Conservation (phyloP, 805 yeast species). For the Saccharomycopsis sp. region DNA sequence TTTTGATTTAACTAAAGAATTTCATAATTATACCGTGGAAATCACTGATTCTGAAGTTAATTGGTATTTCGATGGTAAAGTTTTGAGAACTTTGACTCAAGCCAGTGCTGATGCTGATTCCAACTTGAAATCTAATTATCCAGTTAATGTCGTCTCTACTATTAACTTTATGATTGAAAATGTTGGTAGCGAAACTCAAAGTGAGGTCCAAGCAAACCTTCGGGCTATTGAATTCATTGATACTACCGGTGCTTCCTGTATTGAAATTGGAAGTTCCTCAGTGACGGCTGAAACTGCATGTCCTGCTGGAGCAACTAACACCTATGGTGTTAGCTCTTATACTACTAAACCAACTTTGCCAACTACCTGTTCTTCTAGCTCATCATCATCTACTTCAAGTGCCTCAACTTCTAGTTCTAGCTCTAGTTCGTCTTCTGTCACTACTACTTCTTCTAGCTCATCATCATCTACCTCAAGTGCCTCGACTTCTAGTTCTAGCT, state of each 20-base stretch:
- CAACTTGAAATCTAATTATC: slow-evolving; percentile 4
- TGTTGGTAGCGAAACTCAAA: not conserved
- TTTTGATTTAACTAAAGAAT: slow-evolving; percentile 11
- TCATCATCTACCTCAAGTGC: slow-evolving; percentile 16
- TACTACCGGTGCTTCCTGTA: slow-evolving; percentile 10
- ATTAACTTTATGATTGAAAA: slow-evolving; percentile 18
- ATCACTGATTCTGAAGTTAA: not conserved
- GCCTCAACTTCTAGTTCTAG: slow-evolving; percentile 3
- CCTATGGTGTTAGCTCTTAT: not conserved
- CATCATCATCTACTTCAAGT: slow-evolving; percentile 6
- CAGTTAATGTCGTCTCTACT: slow-evolving; percentile 13
- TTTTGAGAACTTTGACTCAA: slow-evolving; percentile 7
- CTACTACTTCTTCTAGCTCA: not conserved
- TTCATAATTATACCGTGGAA: slow-evolving; percentile 11
- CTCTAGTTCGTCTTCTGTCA: not conserved
- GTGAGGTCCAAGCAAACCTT: slow-evolving; percentile 6
- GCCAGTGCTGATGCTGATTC: slow-evolving; percentile 1
- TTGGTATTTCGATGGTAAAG: slow-evolving; percentile 14
- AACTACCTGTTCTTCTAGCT: slow-evolving; percentile 19
- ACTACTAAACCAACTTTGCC: slow-evolving; percentile 18
- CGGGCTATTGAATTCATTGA: slow-evolving; percentile 6
- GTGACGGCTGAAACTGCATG: slow-evolving; percentile 1
- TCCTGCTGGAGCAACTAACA: not conserved
- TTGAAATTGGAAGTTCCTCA: slow-evolving; percentile 3
- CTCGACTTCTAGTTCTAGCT: slow-evolving; percentile 22